phyloP scores from a whole-genome alignment of 2,329 filamentous ascomycete genomes.

The Calycina herbarum region DNA sequence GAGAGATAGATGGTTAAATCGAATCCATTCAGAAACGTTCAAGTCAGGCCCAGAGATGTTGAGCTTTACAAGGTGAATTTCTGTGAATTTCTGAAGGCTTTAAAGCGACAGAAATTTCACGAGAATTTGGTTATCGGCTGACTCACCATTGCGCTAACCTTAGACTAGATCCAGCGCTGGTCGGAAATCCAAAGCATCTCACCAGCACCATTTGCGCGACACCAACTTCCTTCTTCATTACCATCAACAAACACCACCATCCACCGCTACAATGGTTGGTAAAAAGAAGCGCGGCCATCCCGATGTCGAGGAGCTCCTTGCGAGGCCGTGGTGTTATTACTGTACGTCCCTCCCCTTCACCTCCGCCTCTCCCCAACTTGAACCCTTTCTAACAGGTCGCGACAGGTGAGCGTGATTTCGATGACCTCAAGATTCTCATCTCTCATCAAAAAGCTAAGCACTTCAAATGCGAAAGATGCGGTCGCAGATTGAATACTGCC shows the following conservation, averaged over 20 bases:
- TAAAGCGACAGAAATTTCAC: too few relatives aligned
- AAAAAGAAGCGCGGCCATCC: conserved; percentile 90
- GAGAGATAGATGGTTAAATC: too few relatives aligned
- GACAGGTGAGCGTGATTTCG: conserved; percentile 86
- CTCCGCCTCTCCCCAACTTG: neutral
- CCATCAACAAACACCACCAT: conserved; percentile 11
- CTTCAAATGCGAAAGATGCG: conserved; percentile 94
- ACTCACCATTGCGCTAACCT: too few relatives aligned
- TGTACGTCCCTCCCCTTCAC: conserved; percentile 53
- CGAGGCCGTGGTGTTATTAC: conserved; percentile 96
- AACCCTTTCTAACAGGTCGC: conserved; percentile 26
- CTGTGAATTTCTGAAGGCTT: too few relatives aligned
- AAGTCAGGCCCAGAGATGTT: too few relatives aligned
- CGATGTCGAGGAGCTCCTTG: conserved; percentile 83
- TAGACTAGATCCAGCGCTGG: too few relatives aligned
- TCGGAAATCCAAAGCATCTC: too few relatives aligned
- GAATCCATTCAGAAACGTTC: too few relatives aligned
- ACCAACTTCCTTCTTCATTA: neutral
- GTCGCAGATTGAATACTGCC: conserved; percentile 85
- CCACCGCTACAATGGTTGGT: conserved; percentile 57
- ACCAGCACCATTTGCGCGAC: neutral
- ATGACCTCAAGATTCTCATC: conserved; percentile 94
- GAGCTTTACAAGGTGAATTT: too few relatives aligned
- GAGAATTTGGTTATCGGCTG: too few relatives aligned
- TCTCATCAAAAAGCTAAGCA: conserved; percentile 99